These are phyloP conservation scores for Fusarium sp. DNA, from an alignment of 2,329 filamentous ascomycete species.

Conservation along the genomic window DNA sequence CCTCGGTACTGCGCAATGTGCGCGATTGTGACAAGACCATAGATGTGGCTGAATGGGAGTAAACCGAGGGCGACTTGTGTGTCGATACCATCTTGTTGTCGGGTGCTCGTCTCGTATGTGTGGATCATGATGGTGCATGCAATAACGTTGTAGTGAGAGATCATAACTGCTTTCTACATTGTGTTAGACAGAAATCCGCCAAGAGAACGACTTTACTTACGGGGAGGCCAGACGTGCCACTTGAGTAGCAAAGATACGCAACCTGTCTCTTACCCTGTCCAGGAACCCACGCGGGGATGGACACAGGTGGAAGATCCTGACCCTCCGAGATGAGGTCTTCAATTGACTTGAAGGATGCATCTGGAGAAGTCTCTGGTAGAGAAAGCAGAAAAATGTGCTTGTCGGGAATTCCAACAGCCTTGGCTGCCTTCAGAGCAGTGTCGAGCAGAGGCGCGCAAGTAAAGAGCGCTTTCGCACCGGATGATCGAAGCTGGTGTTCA, in stretches of 20 bases:
- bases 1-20: slow-evolving; percentile 76
- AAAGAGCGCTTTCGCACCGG: slow-evolving; percentile 77
- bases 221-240: slow-evolving; percentile 81
- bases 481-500: slow-evolving; percentile 77
- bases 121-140: slow-evolving; percentile 76
- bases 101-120: slow-evolving; percentile 55
- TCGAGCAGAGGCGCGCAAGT: slow-evolving; percentile 75
- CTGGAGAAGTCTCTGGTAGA: slow-evolving; percentile 60
- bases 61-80: slow-evolving; percentile 70
- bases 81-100: slow-evolving; percentile 52
- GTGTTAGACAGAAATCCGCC: neutral
- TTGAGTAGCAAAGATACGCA: slow-evolving; percentile 83
- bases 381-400: slow-evolving; percentile 76
- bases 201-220: slow-evolving; percentile 53
- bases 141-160: slow-evolving; percentile 83
- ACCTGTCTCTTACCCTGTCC: slow-evolving; percentile 76
- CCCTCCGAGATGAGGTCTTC: slow-evolving; percentile 75
- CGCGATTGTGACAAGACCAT: slow-evolving; percentile 77
- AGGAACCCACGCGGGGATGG: slow-evolving; percentile 65
- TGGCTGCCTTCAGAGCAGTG: slow-evolving; percentile 72
- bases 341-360: slow-evolving; percentile 68
- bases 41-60: slow-evolving; percentile 85
- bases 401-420: slow-evolving; percentile 70
- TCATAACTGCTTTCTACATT: slow-evolving; percentile 82
- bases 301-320: slow-evolving; percentile 61